phyloP scores from a whole-genome alignment of 371 early-diverging fungal species.

The Mortierella sp. region DNA sequence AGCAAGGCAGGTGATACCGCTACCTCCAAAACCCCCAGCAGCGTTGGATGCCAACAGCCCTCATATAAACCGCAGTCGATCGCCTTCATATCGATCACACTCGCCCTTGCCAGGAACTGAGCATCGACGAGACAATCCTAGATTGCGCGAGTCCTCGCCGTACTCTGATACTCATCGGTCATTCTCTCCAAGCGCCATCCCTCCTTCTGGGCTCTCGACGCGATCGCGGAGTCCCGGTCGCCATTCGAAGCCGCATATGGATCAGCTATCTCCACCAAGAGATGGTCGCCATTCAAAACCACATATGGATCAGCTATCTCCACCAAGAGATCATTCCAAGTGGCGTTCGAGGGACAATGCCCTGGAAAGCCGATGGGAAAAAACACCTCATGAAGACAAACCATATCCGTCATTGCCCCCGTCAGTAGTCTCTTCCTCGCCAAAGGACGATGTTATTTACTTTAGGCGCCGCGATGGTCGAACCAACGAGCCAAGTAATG shows the following conservation, averaged over 20 bases:
- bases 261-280: slow-evolving; percentile 30
- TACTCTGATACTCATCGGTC: slow-evolving; percentile 18
- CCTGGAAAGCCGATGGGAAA: slow-evolving; percentile 46
- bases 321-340: slow-evolving; percentile 6
- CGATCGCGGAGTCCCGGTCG: slow-evolving; percentile 26
- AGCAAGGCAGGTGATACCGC: slow-evolving; percentile 32
- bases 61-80: slow-evolving; percentile 43
- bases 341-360: slow-evolving; percentile 17
- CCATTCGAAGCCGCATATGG: slow-evolving; percentile 40
- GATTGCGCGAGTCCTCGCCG: slow-evolving; percentile 19
- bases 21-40: slow-evolving; percentile 46
- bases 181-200: slow-evolving; percentile 13
- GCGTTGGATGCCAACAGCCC: slow-evolving; percentile 30
- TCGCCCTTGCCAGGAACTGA: slow-evolving; percentile 37
- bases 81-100: slow-evolving; percentile 43
- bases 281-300: slow-evolving; percentile 21
- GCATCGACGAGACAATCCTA: slow-evolving; percentile 19
- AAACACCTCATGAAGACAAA: slow-evolving; percentile 43
- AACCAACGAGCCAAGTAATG: not conserved
- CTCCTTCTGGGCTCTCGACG: slow-evolving; percentile 11
- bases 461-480: slow-evolving; percentile 36
- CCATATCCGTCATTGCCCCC: slow-evolving; percentile 36
- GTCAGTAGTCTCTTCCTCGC: slow-evolving; percentile 16
- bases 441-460: slow-evolving; percentile 43
- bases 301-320: slow-evolving; percentile 47